phyloP scores from a whole-genome alignment of 2,329 filamentous ascomycete species.

The Berkeleyomyces rouxiae region DNA sequence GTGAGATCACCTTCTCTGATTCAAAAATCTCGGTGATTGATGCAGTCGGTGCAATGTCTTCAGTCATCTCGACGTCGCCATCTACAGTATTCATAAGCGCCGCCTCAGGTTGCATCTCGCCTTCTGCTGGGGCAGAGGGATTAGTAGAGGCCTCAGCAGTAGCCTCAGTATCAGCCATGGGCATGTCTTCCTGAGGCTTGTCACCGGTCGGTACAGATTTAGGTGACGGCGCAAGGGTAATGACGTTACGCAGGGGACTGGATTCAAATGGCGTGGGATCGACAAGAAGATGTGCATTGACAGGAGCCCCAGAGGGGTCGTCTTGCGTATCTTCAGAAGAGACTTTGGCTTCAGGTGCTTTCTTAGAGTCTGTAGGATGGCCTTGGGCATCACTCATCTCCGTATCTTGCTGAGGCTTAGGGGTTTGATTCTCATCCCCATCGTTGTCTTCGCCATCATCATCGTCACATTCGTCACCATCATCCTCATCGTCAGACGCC shows the following conservation, averaged over 20 bases:
- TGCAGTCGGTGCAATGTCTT: not conserved
- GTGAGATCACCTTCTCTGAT: not conserved
- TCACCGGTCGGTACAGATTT: not conserved
- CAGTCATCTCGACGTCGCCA: not conserved
- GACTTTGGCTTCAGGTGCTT: constrained; percentile 1
- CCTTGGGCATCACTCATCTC: constrained; percentile 22
- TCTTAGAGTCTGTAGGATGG: constrained; percentile 18
- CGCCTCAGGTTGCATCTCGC: not conserved
- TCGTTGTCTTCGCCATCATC: constrained; percentile 30
- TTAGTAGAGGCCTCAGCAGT: not conserved
- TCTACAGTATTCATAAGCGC: not conserved
- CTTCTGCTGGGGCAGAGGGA: not conserved
- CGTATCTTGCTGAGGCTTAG: constrained; percentile 4
- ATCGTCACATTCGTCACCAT: constrained; percentile 31
- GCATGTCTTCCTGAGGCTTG: not conserved
- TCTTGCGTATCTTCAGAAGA: constrained; percentile 3
- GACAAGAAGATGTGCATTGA: constrained; percentile 16
- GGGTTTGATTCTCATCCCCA: constrained; percentile 24
- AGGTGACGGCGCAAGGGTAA: constrained; percentile 6
- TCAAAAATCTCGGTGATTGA: not conserved
- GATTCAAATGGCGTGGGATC: constrained; percentile 6
- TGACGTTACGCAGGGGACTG: constrained; percentile 10
- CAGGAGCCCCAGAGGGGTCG: not conserved
- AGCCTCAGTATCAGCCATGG: not conserved
- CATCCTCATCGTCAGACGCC: constrained; percentile 31